Percentiles rank a stretch among this genome's conserved stretches.
These are phyloP conservation scores for Monosporascus ibericus DNA, from an alignment of 2,329 filamentous ascomycete genomes.

Conservation along the genomic window DNA sequence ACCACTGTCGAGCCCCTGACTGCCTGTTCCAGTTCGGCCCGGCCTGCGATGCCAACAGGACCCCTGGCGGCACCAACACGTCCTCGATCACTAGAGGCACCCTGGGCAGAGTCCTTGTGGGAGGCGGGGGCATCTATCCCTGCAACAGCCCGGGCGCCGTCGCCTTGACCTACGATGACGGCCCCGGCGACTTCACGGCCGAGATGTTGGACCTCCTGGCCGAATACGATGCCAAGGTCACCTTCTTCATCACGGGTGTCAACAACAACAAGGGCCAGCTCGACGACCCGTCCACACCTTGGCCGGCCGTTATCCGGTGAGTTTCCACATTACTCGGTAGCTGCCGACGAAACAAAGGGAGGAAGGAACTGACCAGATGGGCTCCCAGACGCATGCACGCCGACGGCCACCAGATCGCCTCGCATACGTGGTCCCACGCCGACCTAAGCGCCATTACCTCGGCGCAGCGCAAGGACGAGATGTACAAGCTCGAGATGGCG, in stretches of 20 bases:
- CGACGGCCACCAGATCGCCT: conserved; percentile 55
- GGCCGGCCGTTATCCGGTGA: conserved; percentile 39
- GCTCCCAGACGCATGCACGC: conserved; percentile 36
- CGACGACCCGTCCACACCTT: conserved; percentile 41
- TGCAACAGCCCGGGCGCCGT: conserved; percentile 53
- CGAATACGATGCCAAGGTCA: conserved; percentile 55
- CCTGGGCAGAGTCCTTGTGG: conserved; percentile 49
- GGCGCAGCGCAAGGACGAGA: conserved; percentile 38
- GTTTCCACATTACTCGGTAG: conserved; percentile 25
- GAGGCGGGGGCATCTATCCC: conserved; percentile 49
- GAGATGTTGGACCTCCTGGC: conserved; percentile 56
- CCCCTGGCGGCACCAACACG: conserved; percentile 50
- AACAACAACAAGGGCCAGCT: conserved; percentile 51
- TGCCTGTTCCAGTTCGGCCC: conserved; percentile 57
- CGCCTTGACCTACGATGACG: conserved; percentile 63
- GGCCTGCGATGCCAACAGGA: conserved; percentile 53
- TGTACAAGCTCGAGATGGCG: conserved; percentile 49
- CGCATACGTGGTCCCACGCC: conserved; percentile 50
- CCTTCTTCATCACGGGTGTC: conserved; percentile 60
- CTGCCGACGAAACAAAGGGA: conserved; percentile 16
- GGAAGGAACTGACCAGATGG: background rate
- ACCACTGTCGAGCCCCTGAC: conserved; percentile 56
- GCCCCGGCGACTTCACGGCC: conserved; percentile 54
- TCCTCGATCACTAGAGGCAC: conserved; percentile 44
- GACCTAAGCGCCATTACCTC: conserved; percentile 38